Evolutionary conservation across 805 yeast genomes (phyloP), one percentile per base, ranked within the genome.

Genomic region (Jamesozyma jinghongensis): DNA sequence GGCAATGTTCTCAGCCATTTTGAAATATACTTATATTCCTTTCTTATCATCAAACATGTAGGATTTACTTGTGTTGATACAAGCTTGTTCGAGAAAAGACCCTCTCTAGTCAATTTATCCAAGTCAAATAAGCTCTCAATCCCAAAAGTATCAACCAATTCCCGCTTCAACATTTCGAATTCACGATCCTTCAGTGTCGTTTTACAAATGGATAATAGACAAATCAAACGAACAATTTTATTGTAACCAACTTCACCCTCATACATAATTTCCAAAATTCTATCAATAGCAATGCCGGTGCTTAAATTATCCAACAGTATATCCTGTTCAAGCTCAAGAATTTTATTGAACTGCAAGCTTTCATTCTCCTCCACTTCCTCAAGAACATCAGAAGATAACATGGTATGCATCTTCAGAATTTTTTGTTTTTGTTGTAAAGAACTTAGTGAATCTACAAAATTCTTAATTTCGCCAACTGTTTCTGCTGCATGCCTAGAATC

Each of bases 161-260:
- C 82, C 12, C 65, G 67, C 37, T 75, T 72, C 14, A 88, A 53
- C 4, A 52, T 49, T 3, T 71, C 76, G 48, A 72, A 71, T 47
- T 85, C 94, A 41, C 69, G 74, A 33, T 75, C 81, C 36, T 73
- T 69, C 14, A 88, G 57, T 0, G 97, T 96, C 38, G 74, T 76
- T 44, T 79, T 75, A 11, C 78, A 72, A 4, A 81, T 61, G 2
- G 85, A 72, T 1, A 83, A 71, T 17, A 86, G 50, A 5, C 79
- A 66, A 2, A 81, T 44, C 3, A 81, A 55, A 36, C 80, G 68
- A 18, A 85, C 42, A 0, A 82, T 63, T 28, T 71, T 69, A 0
- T 61, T 53, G 0, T 68, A 48, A 1, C 67, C 50, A 3, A 70
- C 68, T 13, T 62, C 46, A 8, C 49, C 65, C 18, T 69, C 67